Conservation (phyloP, 1,284 basidiomycete genomes). For the Malassezia sympodialis region DNA sequence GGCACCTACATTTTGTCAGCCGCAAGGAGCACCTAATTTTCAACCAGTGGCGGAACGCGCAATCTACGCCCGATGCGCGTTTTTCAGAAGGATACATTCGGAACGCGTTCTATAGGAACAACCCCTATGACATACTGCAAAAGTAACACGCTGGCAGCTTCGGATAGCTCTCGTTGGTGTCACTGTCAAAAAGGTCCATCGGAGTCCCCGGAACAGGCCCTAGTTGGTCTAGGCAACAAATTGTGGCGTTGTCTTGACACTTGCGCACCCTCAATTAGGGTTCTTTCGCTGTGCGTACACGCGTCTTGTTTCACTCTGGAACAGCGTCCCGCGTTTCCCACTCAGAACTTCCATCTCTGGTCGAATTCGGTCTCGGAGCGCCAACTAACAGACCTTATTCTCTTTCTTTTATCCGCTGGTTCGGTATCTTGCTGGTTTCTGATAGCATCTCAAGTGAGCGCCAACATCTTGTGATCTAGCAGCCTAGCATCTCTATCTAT, state of each 20-base stretch:
- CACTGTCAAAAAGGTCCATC: background rate
- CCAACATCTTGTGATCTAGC: constrained; percentile 11
- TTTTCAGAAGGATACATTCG: background rate
- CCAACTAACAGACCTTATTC: background rate
- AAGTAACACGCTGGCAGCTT: background rate
- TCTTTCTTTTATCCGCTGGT: constrained; percentile 4
- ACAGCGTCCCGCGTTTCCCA: background rate
- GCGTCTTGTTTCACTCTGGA: background rate
- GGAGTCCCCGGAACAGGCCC: background rate
- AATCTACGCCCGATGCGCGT: background rate
- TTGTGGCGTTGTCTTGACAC: no score
- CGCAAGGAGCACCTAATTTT: background rate
- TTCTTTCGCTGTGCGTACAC: background rate
- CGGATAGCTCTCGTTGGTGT: background rate
- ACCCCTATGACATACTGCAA: background rate
- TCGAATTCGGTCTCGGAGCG: background rate
- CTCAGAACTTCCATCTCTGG: constrained; percentile 4
- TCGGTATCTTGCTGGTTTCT: constrained; percentile 1
- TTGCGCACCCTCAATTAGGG: background rate
- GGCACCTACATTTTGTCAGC: background rate
- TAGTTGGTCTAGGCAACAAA: background rate
- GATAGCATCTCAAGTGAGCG: constrained; percentile 13
- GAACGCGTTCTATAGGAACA: background rate
- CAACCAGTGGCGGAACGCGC: background rate
- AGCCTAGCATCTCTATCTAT: background rate